Base-by-base conservation (phyloP, 2,329 filamentous ascomycete species). In the Plenodomus lindquistii region DNA sequence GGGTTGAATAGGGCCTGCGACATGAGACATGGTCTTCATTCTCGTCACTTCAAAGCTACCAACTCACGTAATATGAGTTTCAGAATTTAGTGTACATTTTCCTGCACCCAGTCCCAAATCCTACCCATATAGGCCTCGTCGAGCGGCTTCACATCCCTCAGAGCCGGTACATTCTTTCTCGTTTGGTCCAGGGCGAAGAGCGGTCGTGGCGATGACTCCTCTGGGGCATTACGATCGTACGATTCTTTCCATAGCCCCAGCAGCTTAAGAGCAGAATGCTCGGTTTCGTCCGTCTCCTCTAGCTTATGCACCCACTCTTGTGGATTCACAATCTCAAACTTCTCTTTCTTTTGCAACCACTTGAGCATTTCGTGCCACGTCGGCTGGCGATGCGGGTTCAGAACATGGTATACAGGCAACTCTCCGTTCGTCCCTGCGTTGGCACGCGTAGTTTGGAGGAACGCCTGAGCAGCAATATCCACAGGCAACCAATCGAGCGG, bases 211-310 rank as follows among this genome's bases (percentile, higher is more conserved):
- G 44, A 50, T 11, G 35, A 11, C 4, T 35, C 47, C 24, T 44
- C 46, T 2, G 20, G n/a, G 11, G 46, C 47, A 38, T 49, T 42
- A 5, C 61, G 60, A 59, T 61, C 60, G 59, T 78, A 80, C 3
- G 67, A 70, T 42, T 69, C 65, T 55, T 75, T 77, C 81, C 80
- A 84, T 27, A 80, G 63, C 4, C 75, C 76, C 22, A 82, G 55
- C 37, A 83, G 65, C 43, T 76, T 77, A 59, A 75, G 62, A 43
- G 71, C 75, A 55, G 77, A 75, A 62, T 81, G 74, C 21, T 73
- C 63, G 13, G 49, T 58, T 16, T 59, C 54, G 17, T 65, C 54
- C 16, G 64, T 52, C 3, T 48, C 42, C 46, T 76, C 70, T 40
- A 81, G 60, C 41, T 69, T 65, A n/a, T 55, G 35, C 3, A 79